Conservation (phyloP, 208 protist genomes). For the Acanthamoeba rhysodes region DNA sequence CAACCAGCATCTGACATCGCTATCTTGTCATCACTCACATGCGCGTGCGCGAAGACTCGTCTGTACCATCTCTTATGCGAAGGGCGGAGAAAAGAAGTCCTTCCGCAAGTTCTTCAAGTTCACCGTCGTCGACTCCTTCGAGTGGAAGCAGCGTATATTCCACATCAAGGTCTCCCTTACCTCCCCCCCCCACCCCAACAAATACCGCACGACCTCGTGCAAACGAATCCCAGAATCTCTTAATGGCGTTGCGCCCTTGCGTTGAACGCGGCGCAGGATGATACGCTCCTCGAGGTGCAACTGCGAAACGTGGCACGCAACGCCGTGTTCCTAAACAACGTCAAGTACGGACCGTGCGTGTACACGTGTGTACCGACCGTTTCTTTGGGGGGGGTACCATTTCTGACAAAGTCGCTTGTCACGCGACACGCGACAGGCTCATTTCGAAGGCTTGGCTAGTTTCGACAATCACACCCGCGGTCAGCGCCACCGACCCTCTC, state of each 20-base stretch:
- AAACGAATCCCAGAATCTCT: too few species aligned
- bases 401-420: too few species aligned
- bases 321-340: not conserved
- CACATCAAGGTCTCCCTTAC: conserved; percentile 5
- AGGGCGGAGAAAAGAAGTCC: conserved; percentile 19
- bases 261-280: not conserved
- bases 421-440: not conserved
- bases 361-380: too few species aligned
- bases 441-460: conserved; percentile 1
- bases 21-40: not conserved
- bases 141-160: conserved; percentile 18
- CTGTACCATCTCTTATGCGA: conserved; percentile 21
- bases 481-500: not conserved
- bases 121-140: conserved; percentile 49
- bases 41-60: not conserved
- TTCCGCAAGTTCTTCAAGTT: conserved; percentile 67
- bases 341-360: not conserved
- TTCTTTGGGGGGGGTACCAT: too few species aligned
- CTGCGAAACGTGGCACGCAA: conserved; percentile 25
- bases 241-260: too few species aligned
- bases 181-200: too few species aligned
- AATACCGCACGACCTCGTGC: too few species aligned
- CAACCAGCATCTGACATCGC: too few species aligned
- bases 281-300: conserved; percentile 32
- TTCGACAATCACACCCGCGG: not conserved